phyloP scores from a whole-genome alignment of 1,139 yeast genomes.

The Candida smagusa region DNA sequence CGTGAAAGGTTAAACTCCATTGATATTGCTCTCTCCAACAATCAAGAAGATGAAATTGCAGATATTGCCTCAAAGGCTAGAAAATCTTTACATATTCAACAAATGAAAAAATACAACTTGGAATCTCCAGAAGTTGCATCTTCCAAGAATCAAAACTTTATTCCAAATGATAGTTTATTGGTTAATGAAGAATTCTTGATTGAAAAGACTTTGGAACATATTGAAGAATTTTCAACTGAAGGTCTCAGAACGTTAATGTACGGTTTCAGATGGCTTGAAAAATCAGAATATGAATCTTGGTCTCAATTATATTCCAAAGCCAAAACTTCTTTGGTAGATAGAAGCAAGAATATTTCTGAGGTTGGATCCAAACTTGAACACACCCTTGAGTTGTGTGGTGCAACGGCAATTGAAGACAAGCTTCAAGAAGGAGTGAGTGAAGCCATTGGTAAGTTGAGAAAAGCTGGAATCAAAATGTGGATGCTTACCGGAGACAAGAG shows the following conservation, averaged over 20 bases:
- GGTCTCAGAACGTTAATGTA: conserved; percentile 89
- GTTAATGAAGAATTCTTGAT: conserved; percentile 74
- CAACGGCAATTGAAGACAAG: conserved; percentile 97
- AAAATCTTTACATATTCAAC: conserved; percentile 63
- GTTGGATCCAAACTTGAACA: conserved; percentile 73
- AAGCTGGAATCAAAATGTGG: conserved; percentile 96
- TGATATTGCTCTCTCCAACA: conserved; percentile 53
- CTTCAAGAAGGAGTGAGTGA: conserved; percentile 95
- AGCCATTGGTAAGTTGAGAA: conserved; percentile 82
- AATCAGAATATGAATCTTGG: conserved; percentile 64
- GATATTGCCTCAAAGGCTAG: conserved; percentile 59
- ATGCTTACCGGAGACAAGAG: conserved; percentile 98
- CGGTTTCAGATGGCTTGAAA: conserved; percentile 69
- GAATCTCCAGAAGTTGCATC: conserved; percentile 12
- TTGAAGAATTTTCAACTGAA: conserved; percentile 92
- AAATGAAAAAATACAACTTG: conserved; percentile 51
- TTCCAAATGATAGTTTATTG: conserved; percentile 62
- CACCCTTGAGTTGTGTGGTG: conserved; percentile 71
- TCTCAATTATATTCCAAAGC: conserved; percentile 66
- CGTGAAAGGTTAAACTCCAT: conserved; percentile 37
- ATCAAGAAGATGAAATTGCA: conserved; percentile 55
- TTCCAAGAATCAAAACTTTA: conserved; percentile 9
- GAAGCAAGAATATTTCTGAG: conserved; percentile 64
- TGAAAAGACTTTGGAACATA: conserved; percentile 82
- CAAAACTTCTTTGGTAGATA: conserved; percentile 66